Evolutionary conservation across 2,329 filamentous ascomycete genomes (phyloP), one percentile per base, ranked within the genome.

Genomic region (Hymenoscyphus albidus): DNA sequence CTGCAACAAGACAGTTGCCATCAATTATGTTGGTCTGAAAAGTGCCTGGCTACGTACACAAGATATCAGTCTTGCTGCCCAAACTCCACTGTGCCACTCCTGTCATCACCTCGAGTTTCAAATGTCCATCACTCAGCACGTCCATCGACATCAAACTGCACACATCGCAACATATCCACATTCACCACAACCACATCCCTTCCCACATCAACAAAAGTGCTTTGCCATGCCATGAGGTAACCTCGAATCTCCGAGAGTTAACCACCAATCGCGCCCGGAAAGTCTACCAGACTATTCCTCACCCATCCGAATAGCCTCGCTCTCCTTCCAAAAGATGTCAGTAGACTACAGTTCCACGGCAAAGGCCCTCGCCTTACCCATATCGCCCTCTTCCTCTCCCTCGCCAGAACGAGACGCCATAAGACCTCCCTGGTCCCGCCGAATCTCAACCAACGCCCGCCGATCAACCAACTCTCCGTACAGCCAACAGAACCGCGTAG

Each of bases 371-470:
- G 78, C 81, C 65, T 74, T 83, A 63, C 67, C 77, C 59, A 73
- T 72, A 67, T 72, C 82, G 39, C 77, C 81, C 65, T 76, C 77
- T 35, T 79, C 80, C 64, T 82, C 83, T 32, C 81, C 82, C 16
- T 81, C 72, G 13, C 77, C 62, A 70, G 76, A 71, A 70, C 75
- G 61, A 70, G 71, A 75, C 57, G 74, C 74, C 60, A 76, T 75
- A 59, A 80, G 79, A 57, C 82, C 81, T 60, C 77, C 81, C 76
- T 86, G 84, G 84, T 80, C 79, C 67, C 79, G 80, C 54, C 77
- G 78, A 16, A 77, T 77, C 44, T 74, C 77, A 9, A 73, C 77
- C 39, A 75, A 77, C 60, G 75, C 76, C 16, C 76, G 71, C 40
- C 64, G 68, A 57, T 44, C 60, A 44, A 66, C 59, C 14, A 58